Evolutionary conservation across 116 monocot genomes (phyloP).

Genomic region (Phalaenopsis hybrid): DNA sequence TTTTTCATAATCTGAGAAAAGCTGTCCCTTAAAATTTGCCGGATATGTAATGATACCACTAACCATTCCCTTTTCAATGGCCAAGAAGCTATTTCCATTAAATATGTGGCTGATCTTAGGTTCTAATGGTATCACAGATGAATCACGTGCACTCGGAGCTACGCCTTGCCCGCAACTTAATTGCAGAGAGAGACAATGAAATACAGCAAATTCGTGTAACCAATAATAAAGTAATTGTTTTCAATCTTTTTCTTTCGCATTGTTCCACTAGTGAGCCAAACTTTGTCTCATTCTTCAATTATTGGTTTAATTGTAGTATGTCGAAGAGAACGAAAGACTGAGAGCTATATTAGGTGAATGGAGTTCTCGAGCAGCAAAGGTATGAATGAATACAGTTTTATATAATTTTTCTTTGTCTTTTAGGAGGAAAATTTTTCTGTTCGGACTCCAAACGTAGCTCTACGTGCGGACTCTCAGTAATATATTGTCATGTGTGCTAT

Average conservation of each 20-base stretch:
- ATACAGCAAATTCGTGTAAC: conserved; percentile 55
- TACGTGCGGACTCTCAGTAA: no score
- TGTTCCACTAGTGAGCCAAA: not conserved
- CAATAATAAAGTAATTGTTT: conserved; percentile 63
- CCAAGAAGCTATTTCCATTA: no score
- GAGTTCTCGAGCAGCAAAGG: conserved; percentile 97
- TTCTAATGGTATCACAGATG: conserved; percentile 45
- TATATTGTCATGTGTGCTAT: no score
- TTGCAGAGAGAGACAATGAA: conserved; percentile 87
- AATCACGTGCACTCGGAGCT: conserved; percentile 91
- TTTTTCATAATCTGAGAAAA: no score
- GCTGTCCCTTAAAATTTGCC: no score
- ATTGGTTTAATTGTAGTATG: conserved; percentile 47
- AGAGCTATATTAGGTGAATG: conserved; percentile 94
- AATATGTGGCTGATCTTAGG: not conserved
- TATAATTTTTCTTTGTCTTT: not conserved
- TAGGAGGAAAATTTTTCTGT: no score
- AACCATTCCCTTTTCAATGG: no score
- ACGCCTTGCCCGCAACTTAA: conserved; percentile 70
- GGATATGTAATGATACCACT: no score
- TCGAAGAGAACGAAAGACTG: conserved; percentile 94
- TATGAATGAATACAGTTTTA: conserved; percentile 13
- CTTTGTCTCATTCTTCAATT: not conserved
- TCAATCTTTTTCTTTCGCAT: not conserved
- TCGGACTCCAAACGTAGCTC: conserved; percentile 8